Evolutionary conservation across 805 yeast species (phyloP), one percentile per base, ranked within the genome.

Genomic region (Hermanozyma aechmeae): DNA sequence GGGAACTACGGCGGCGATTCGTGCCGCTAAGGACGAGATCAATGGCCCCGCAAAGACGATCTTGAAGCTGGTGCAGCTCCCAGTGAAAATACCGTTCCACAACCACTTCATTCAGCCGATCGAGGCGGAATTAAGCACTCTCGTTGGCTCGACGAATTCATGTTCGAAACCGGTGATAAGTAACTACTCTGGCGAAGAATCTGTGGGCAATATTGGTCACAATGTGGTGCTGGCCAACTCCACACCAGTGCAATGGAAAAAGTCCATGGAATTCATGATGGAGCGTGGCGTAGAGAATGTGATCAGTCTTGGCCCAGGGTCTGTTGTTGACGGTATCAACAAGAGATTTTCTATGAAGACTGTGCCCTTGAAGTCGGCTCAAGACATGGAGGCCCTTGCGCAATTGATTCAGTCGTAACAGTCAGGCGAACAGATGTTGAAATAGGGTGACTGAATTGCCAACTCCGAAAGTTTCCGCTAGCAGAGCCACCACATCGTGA

Each of bases 41-140:
- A 32, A 39, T 16, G 6, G 35, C 11, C 37, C 38, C 27, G 23
- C 25, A n/a, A 40, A 35, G 31, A 38, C 34, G 10, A 44, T 49
- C 4, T 39, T 56, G 9, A 51, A 51, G 34, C 34, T 50, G 3
- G 46, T 50, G 1, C 37, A 37, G 23, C 43, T 71, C 25, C 61
- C 68, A 2, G 76, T 70, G 6, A 46, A 56, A 2, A 63, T 71
- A 2, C 76, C 79, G 12, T 72, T 72, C 45, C 79, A 72, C 43
- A 62, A 58, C 33, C 45, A 52, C 8, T 35, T 59, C 3, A 43
- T 74, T 43, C 30, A 31, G 21, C 50, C 52, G 1, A 65, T 72
- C 5, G 61, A 58, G 30, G 43, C 49, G 10, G 41, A 46, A 18
- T 50, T 70, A 32, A 28, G 26, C 6, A 35, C 32, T 10, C 38